A percentile compares a stretch with the other conserved stretches of the same genome.
Evolutionary conservation across 345 rosid species (phyloP).

Genomic region (Punica granatum): DNA sequence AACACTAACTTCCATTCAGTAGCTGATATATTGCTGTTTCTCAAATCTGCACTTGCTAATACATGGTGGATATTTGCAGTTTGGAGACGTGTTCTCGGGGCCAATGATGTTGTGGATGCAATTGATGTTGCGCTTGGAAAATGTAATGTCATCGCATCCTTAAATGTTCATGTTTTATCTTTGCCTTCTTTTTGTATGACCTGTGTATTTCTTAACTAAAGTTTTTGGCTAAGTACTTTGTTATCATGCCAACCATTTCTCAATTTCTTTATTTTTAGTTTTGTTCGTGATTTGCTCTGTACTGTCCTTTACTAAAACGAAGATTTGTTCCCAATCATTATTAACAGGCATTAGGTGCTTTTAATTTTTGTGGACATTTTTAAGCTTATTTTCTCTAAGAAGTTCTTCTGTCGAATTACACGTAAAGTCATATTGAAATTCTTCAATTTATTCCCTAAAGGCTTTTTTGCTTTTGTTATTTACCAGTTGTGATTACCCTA

Average conservation of each 20-base stretch:
- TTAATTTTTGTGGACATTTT: background rate
- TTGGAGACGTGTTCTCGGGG: constrained; percentile 88
- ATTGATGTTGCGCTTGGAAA: constrained; percentile 79
- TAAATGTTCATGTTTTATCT: background rate
- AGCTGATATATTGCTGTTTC: background rate
- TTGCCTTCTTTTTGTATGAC: background rate
- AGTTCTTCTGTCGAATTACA: background rate
- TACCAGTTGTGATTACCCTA: constrained; percentile 77
- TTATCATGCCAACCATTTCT: background rate
- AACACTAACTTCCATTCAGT: background rate
- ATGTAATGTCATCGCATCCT: constrained; percentile 31
- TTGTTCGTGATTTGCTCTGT: background rate
- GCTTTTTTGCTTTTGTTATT: constrained; percentile 1
- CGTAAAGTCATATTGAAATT: background rate
- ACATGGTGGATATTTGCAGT: constrained; percentile 32
- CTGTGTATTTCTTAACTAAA: background rate
- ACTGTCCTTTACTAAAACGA: background rate
- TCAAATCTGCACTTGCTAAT: background rate
- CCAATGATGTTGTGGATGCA: constrained; percentile 59
- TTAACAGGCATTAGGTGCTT: background rate
- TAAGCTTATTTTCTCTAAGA: background rate
- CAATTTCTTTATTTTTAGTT: background rate
- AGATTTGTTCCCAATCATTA: background rate
- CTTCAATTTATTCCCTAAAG: background rate
- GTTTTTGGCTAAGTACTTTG: background rate